Evolutionary conservation across 345 rosid genomes (phyloP).

Genomic region (Clarkia xantiana): DNA sequence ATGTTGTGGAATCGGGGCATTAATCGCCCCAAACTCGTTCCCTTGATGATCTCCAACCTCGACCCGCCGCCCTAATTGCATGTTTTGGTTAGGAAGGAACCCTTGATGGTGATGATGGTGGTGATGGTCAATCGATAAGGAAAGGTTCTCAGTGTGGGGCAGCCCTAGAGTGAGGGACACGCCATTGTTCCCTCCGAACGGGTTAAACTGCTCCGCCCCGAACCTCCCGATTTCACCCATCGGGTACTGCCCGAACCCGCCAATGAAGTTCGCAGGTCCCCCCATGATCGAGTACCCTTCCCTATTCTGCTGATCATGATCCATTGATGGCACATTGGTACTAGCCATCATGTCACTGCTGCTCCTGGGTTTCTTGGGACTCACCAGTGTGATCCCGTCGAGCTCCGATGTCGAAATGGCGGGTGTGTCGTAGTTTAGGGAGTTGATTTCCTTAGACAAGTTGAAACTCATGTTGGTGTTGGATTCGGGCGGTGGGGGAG

Average conservation of each 20-base stretch:
- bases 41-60: slow-evolving; percentile 44
- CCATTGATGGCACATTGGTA: slow-evolving; percentile 26
- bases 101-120: slow-evolving; percentile 45
- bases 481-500: slow-evolving; percentile 24
- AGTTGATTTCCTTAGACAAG: slow-evolving; percentile 14
- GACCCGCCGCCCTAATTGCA: slow-evolving; percentile 66
- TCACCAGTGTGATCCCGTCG: slow-evolving; percentile 59
- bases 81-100: slow-evolving; percentile 65
- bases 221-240: slow-evolving; percentile 75
- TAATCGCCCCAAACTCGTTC: slow-evolving; percentile 43
- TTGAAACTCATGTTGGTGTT: slow-evolving; percentile 20
- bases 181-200: slow-evolving; percentile 9
- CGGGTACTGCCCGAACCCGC: slow-evolving; percentile 83
- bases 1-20: slow-evolving; percentile 26
- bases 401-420: slow-evolving; percentile 55
- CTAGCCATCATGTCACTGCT: too few species aligned
- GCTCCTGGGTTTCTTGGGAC: slow-evolving; percentile 65
- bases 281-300: slow-evolving; percentile 70
- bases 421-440: slow-evolving; percentile 20
- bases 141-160: slow-evolving; percentile 77
- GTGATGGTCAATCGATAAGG: slow-evolving; percentile 50
- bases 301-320: slow-evolving; percentile 34
- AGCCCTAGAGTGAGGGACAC: slow-evolving; percentile 90
- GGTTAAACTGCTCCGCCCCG: slow-evolving; percentile 50
- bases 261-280: slow-evolving; percentile 49